Conservation (phyloP, 768 basidiomycete genomes). For the Kwoniella dejecticola region DNA sequence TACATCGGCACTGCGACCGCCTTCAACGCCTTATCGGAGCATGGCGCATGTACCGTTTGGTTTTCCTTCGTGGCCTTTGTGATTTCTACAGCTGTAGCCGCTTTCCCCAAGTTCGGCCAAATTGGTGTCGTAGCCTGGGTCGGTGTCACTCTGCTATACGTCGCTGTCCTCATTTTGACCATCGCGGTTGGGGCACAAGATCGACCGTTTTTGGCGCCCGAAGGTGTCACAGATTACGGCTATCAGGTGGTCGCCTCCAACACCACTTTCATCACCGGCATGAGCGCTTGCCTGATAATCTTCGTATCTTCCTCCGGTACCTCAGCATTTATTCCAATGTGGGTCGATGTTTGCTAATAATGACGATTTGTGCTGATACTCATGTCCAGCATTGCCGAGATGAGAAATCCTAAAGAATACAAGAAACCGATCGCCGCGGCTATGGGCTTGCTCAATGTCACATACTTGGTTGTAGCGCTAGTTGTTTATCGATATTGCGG, state of each 20-base stretch:
- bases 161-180: constrained; percentile 9
- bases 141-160: constrained; percentile 13
- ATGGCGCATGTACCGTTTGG: constrained; percentile 20
- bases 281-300: constrained; percentile 34
- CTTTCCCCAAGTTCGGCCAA: constrained; percentile 19
- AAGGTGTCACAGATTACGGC: constrained; percentile 15
- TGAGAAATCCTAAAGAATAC: constrained; percentile 32
- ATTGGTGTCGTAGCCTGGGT: constrained; percentile 20
- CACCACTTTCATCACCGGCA: constrained; percentile 37
- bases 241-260: constrained; percentile 27
- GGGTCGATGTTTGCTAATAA: background rate
- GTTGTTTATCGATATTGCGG: constrained; percentile 19
- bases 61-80: constrained; percentile 32
- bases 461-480: constrained; percentile 19
- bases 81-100: constrained; percentile 16
- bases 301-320: constrained; percentile 36
- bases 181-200: constrained; percentile 30
- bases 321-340: constrained; percentile 27
- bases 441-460: constrained; percentile 28
- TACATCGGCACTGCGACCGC: constrained; percentile 17
- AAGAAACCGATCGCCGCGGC: constrained; percentile 19
- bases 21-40: constrained; percentile 17
- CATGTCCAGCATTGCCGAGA: constrained; percentile 37
- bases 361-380: constrained; percentile 9
- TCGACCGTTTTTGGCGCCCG: constrained; percentile 26